Conservation (phyloP, 108 stramenopile genomes). For the Pseudonitzschia multistriata region DNA sequence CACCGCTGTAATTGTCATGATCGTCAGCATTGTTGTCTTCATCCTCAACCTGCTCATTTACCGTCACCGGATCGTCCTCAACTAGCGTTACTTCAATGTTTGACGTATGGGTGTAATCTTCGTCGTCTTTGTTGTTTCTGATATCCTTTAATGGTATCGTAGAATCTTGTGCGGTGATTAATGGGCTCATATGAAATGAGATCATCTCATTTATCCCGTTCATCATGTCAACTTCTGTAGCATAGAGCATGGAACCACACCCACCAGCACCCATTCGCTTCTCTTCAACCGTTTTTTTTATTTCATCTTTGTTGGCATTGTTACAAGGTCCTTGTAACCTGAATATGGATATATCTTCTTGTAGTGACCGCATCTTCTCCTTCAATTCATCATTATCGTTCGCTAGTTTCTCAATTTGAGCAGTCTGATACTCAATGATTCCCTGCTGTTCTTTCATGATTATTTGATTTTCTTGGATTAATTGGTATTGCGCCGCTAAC, state of each 20-base stretch:
- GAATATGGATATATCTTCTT: constrained; percentile 18
- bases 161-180: background rate
- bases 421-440: constrained; percentile 15
- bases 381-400: constrained; percentile 13
- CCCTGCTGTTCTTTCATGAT: constrained; percentile 20
- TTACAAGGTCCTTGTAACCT: background rate
- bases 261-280: background rate
- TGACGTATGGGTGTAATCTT: constrained; percentile 1
- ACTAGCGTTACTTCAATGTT: constrained; percentile 14
- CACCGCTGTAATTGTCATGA: too few species aligned
- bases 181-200: background rate
- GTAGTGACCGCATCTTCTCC: constrained; percentile 10
- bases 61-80: background rate
- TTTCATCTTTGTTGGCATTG: background rate
- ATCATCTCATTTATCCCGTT: background rate
- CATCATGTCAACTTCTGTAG: background rate
- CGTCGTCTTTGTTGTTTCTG: background rate
- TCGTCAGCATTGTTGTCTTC: too few species aligned
- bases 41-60: too few species aligned
- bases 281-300: background rate
- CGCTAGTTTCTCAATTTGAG: constrained; percentile 19
- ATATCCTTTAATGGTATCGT: background rate
- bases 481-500: constrained; percentile 9
- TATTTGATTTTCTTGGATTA: constrained; percentile 19
- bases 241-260: background rate